Base-by-base conservation (phyloP, 176 grass and related monocot species). In the Lolium multiflorum region DNA sequence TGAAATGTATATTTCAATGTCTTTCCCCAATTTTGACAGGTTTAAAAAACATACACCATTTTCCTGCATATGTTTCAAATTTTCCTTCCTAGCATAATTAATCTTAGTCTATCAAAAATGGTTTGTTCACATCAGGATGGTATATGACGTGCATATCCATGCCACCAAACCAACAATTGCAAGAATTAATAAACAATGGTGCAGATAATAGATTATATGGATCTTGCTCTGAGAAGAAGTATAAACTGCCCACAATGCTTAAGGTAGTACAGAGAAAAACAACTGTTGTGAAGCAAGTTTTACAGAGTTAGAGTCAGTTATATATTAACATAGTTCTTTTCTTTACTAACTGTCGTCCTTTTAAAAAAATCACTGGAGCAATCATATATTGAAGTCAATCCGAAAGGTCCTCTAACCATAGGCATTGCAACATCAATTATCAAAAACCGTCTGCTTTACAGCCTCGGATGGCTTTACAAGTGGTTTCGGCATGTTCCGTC, bases 1-100 rank as follows among this genome's bases (percentile, higher is more conserved):
- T 46, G 5, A 74, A 74, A 74, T 26, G 44, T 72, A 74, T 74
- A 49, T 22, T 74, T 74, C 21, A 50, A 50, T 74, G 71, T 74
- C n/a, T 73, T 12, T 72, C 44, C 46, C 24, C 21, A 74, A 50
- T 26, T 22, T 74, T 49, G 71, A 8, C 22, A 74, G 22, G 12
- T 50, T 74, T 74, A 74, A 47, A 7, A 51, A 51, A 22, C 13
- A 67, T 17, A 26, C 24, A 28, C 44, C 12, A 24, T 74, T 50
- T 74, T 74, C 71, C 71, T 50, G 46, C 47, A 51, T 74, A 74
- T 74, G 46, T 6, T 74, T 51, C n/a, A 16, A 74, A 50, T 46
- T 74, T 51, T 51, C 21, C 41, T 51, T 51, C 44, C 44, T 74
- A 74, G 4, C 4, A 43, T 51, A 74, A 16, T 51, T 51, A 74